Base-by-base conservation (phyloP, 768 basidiomycete genomes). In the Floccularia luteovirens region DNA sequence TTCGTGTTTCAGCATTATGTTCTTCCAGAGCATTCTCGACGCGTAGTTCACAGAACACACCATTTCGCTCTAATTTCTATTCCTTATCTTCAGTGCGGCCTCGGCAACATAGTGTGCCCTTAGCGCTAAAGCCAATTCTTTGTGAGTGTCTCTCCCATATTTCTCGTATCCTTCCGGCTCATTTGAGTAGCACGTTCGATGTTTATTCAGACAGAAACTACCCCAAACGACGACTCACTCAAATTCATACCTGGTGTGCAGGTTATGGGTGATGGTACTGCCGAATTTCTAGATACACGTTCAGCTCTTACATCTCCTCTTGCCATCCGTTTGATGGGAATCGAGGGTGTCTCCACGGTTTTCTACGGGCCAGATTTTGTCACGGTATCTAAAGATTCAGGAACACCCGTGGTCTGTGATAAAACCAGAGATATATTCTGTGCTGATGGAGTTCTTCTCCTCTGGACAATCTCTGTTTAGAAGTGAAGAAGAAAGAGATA, bases 361-460 rank as follows among this genome's bases (percentile, higher is more conserved):
- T 97, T 98, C 59, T 99, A 89, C 57, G 96, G 96, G 0, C 96
- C 96, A 4, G 96, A 99, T 63, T 99, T 99, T 54, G 90, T 99
- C 53, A 93, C 91, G 3, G 86, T 98, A 27, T 90, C 89, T 28
- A 98, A 98, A 62, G 82, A 87, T 50, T 71, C 78, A 34, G n/a
- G 90, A 89, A 55, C 77, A 79, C 50, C 64, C 78, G 10, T 99
- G 96, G 96, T 62, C 84, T 1, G 76, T 94, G 33, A 61, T 98
- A 49, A 99, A 99, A 59, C 96, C 96, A 16, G 96, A 99, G 66
- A 79, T 98, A 32, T 99, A 97, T 57, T 86, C 90, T 12, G 79
- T 82, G 42, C 71, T 99, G 40, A 99, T 99, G 94, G 94, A 99
- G 60, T 82, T 84, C 61, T 99, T 99, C 63, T 90, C 94, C 2